Percentiles rank a stretch among this genome's conserved stretches.
These are phyloP conservation scores for Magnusiomyces suaveolens DNA, from an alignment of 1,139 yeast genomes.

Conservation along the genomic window DNA sequence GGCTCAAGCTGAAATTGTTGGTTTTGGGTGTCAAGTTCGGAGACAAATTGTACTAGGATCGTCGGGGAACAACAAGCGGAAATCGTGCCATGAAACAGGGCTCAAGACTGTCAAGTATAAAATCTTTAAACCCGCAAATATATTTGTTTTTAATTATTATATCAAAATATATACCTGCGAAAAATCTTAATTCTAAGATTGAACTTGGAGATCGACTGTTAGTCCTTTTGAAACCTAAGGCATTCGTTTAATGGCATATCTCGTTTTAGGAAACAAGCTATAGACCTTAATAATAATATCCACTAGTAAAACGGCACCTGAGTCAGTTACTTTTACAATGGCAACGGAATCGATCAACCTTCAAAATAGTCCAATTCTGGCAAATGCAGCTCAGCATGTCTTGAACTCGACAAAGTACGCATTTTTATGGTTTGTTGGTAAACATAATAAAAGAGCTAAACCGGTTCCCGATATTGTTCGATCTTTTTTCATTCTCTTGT, in stretches of 20 bases:
- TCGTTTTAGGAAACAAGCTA: neutral
- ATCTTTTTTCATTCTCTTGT: conserved; percentile 22
- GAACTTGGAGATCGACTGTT: no score
- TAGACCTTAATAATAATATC: neutral
- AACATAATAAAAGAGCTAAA: neutral
- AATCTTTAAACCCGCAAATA: no score
- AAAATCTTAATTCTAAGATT: no score
- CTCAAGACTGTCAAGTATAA: no score
- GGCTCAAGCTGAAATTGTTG: neutral
- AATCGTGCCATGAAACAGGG: neutral
- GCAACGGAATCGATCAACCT: neutral
- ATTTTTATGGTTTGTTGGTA: conserved; percentile 5
- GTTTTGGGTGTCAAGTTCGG: neutral
- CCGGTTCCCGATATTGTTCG: conserved; percentile 14
- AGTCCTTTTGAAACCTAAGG: no score
- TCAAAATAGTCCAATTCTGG: neutral
- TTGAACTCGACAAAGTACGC: neutral
- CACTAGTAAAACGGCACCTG: no score
- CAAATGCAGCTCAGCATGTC: neutral
- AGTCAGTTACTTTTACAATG: neutral
- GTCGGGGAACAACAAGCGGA: neutral
- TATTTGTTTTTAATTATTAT: no score
- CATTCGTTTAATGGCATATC: no score
- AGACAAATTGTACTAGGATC: no score
- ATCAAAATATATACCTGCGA: no score